Conservation (phyloP, 2,329 filamentous ascomycete species). For the Penicillium rolfsii region DNA sequence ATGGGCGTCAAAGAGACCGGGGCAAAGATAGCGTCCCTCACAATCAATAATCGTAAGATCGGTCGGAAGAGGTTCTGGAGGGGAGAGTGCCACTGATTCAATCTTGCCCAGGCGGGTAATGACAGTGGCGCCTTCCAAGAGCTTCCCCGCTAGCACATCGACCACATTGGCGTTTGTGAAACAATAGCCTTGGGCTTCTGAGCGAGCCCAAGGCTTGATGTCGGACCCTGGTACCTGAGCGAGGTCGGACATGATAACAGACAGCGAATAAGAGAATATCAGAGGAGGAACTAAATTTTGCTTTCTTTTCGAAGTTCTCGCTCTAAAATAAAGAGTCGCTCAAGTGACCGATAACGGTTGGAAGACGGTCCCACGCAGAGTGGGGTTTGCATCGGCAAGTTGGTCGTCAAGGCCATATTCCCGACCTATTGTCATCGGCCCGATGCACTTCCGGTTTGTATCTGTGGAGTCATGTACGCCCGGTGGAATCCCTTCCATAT, state of each 20-base stretch:
- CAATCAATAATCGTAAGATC: conserved; percentile 24
- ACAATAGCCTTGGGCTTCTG: conserved; percentile 21
- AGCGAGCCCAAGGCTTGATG: conserved; percentile 32
- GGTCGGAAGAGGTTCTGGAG: conserved; percentile 13
- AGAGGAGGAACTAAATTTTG: background rate
- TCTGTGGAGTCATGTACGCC: background rate
- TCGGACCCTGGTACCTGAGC: conserved; percentile 22
- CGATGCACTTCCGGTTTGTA: conserved; percentile 11
- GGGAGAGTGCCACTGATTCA: conserved; percentile 17
- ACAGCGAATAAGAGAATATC: background rate
- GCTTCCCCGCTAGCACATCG: conserved; percentile 26
- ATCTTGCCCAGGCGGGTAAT: conserved; percentile 26
- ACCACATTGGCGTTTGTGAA: conserved; percentile 31
- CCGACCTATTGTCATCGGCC: conserved; percentile 16
- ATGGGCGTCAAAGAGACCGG: conserved; percentile 33
- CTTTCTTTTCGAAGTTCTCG: background rate
- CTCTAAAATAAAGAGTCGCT: conserved; percentile 2
- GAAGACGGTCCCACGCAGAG: background rate
- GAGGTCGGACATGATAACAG: conserved; percentile 16
- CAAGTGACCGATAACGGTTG: background rate
- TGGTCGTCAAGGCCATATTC: conserved; percentile 15
- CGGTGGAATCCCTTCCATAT: conserved; percentile 20
- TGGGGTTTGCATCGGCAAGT: conserved; percentile 15
- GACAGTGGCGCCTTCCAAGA: conserved; percentile 21
- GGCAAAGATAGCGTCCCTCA: conserved; percentile 28